These are phyloP conservation scores for Amorphotheca resinae DNA, from an alignment of 495 filamentous ascomycete species.

Conservation along the genomic window DNA sequence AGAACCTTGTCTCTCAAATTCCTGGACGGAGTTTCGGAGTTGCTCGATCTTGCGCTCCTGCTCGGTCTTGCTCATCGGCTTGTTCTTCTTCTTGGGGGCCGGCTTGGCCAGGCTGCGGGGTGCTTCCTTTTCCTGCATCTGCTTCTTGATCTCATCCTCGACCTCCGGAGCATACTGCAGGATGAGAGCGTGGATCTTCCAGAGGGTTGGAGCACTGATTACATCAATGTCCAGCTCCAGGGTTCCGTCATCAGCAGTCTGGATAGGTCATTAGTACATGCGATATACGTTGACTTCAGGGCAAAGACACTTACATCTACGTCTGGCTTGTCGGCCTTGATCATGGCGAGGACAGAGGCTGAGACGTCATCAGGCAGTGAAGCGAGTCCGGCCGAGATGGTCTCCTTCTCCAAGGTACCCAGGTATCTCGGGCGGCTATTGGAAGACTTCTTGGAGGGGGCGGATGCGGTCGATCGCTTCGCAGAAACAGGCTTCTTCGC, in stretches of 20 bases:
- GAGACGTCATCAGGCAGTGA: conserved; percentile 62
- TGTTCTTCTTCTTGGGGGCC: conserved; percentile 86
- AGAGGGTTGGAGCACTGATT: conserved; percentile 59
- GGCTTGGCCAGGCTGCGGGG: conserved; percentile 33
- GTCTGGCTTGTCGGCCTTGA: conserved; percentile 72
- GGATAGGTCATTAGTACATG: conserved; percentile 19
- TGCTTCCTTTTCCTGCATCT: conserved; percentile 27
- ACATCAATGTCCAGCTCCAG: conserved; percentile 87
- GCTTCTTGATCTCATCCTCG: conserved; percentile 14
- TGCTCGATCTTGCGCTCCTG: conserved; percentile 80
- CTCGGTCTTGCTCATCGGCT: conserved; percentile 92
- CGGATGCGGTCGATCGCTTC: conserved; percentile 27
- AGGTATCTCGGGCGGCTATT: conserved; percentile 37
- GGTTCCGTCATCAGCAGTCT: conserved; percentile 53
- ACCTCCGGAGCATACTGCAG: conserved; percentile 50
- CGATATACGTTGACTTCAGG: not conserved
- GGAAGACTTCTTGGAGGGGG: conserved; percentile 41
- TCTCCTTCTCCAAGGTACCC: conserved; percentile 69
- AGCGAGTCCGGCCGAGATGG: conserved; percentile 70
- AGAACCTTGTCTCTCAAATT: conserved; percentile 13
- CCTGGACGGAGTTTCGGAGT: conserved; percentile 45
- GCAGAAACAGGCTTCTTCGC: conserved; percentile 27
- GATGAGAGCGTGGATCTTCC: conserved; percentile 65
- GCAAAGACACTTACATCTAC: conserved; percentile 35
- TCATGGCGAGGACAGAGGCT: conserved; percentile 72